A percentile compares a stretch with the other conserved stretches of the same genome.
Evolutionary conservation across 2,329 filamentous ascomycete species (phyloP).

Genomic region (Epichloe uncinata): DNA sequence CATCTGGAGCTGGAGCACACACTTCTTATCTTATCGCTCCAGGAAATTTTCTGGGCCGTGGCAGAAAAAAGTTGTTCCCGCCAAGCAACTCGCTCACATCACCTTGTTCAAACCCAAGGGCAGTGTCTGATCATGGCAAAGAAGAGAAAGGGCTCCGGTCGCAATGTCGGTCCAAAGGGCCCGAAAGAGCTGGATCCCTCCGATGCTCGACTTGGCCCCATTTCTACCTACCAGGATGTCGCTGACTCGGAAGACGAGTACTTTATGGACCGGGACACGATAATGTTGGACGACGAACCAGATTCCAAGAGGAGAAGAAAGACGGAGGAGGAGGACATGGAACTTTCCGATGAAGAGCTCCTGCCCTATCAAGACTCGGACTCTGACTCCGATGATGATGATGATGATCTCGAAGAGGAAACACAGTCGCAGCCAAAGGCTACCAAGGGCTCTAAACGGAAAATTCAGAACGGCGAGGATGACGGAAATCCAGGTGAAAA

Average conservation of each 20-base stretch:
- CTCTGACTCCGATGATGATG: conserved; percentile 28
- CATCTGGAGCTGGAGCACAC: too few species aligned
- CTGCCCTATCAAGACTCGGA: conserved; percentile 35
- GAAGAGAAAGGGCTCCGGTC: conserved; percentile 57
- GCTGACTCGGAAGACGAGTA: conserved; percentile 93
- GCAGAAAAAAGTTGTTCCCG: too few species aligned
- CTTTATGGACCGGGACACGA: conserved; percentile 72
- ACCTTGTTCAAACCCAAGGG: not conserved
- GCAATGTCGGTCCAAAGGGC: conserved; percentile 29
- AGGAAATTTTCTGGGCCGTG: too few species aligned
- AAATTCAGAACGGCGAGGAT: conserved; percentile 20
- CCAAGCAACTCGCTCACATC: not conserved
- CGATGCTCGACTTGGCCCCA: conserved; percentile 48
- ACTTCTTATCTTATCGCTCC: too few species aligned
- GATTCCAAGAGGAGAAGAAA: conserved; percentile 65
- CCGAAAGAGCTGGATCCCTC: conserved; percentile 41
- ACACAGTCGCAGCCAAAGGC: conserved; percentile 2
- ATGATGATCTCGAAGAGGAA: conserved; percentile 17
- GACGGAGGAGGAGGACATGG: conserved; percentile 57
- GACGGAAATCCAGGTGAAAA: conserved; percentile 44
- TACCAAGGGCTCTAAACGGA: conserved; percentile 18
- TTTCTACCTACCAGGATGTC: conserved; percentile 65
- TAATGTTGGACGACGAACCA: conserved; percentile 72
- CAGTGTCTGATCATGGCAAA: conserved; percentile 38
- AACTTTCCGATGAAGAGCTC: conserved; percentile 50